Base-by-base conservation (phyloP, 345 rosid genomes). In the Schrenkiella parvula region DNA sequence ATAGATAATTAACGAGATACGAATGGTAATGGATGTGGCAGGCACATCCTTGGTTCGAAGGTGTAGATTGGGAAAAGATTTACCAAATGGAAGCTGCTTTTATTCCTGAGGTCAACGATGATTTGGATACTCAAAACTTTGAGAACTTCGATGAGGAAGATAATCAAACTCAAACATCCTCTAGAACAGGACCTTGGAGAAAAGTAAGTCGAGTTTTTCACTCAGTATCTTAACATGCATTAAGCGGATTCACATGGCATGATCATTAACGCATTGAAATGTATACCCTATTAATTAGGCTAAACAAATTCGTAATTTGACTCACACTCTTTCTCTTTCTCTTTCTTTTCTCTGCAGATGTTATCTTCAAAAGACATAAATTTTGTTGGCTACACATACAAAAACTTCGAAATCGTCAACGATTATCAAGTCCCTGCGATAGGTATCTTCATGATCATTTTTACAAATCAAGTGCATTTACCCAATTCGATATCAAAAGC, bases 41-140 rank as follows among this genome's bases (percentile, higher is more conserved):
- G 98, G 83, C 59, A 68, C 98, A 91, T 85, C 87, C 92, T 15
- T 93, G 92, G 91, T 93, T 93, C 76, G 54, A 68, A 1, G 88
- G 91, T 17, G 53, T 81, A 43, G 84, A 91, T 14, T 93, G 98
- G 98, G 89, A 91, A 59, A 84, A 68, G 44, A 82, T 93, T 79
- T 89, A 85, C 74, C 89, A 82, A 66, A 82, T 85, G 83, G 98
- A 93, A 66, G 97, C 98, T 78, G 96, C 96, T 69, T 89, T 85
- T 79, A 80, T 85, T 51, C 98, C 98, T 11, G 96, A 83, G 63
- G 98, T 93, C 73, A 89, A 84, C 26, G 89, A 89, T 78, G 97
- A 93, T 70, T 81, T 93, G 71, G 97, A 93, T 83, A 91, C 97
- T 54, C 96, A 93, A 85, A 93, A 93, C 76, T 91, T 93, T 82